A percentile compares a stretch with the other conserved stretches of the same genome.
These are phyloP conservation scores for Botrytis paeoniae DNA, from an alignment of 2,329 filamentous ascomycete species.

Conservation along the genomic window DNA sequence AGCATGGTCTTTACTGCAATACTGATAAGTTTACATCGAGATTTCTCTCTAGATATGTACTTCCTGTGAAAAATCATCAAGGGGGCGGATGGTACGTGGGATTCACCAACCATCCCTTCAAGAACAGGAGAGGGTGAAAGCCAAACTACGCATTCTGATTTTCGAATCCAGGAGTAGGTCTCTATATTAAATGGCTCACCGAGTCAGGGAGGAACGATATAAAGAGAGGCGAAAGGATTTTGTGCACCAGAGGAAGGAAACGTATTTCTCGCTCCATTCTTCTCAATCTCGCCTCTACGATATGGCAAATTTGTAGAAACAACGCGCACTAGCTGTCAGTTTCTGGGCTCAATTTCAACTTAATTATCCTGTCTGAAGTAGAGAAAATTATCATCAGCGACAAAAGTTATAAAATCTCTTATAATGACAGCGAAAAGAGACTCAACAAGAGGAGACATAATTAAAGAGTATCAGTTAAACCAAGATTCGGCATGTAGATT, in stretches of 20 bases:
- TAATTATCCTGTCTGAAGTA: not conserved
- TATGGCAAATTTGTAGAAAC: too few relatives aligned
- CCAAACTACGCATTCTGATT: not conserved
- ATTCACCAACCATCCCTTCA: not conserved
- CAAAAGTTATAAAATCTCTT: fast-evolving
- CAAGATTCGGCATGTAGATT: not conserved
- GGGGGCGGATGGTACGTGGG: not conserved
- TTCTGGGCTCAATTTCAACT: not conserved
- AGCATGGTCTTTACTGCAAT: not conserved
- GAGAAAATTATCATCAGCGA: not conserved
- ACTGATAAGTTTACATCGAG: not conserved
- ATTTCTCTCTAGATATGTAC: not conserved
- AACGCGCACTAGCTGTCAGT: not conserved
- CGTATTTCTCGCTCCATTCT: too few relatives aligned
- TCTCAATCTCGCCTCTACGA: too few relatives aligned
- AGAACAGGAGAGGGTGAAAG: not conserved
- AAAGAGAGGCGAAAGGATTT: too few relatives aligned
- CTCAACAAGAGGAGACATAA: not conserved
- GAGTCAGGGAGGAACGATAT: not conserved
- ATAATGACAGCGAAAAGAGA: not conserved
- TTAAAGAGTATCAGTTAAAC: not conserved
- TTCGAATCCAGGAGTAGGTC: not conserved
- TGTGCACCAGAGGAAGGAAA: too few relatives aligned
- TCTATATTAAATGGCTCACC: not conserved
- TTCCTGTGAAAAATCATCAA: not conserved